Conservation (phyloP, 2,329 filamentous ascomycete species). For the Aurifilum marmelostoma region DNA sequence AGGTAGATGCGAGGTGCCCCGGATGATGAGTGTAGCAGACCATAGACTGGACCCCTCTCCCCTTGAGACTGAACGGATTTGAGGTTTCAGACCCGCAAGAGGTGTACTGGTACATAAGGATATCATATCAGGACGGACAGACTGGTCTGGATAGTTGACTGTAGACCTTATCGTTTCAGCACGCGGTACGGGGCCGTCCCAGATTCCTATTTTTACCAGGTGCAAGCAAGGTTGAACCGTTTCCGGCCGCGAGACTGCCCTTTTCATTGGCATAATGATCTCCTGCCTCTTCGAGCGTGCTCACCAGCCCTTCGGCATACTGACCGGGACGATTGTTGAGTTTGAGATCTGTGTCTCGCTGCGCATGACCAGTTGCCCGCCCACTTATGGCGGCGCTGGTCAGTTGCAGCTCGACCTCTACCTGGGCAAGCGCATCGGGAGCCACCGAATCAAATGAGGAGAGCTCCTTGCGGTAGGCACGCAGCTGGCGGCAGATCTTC, state of each 20-base stretch:
- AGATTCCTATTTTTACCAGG: not conserved
- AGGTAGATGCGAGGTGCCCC: not conserved
- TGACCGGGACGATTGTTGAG: slow-evolving; percentile 71
- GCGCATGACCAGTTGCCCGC: slow-evolving; percentile 56
- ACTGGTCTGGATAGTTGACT: not conserved
- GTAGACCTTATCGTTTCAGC: not conserved
- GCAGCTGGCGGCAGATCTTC: slow-evolving; percentile 64
- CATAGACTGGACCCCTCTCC: not conserved
- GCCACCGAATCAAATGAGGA: slow-evolving; percentile 58
- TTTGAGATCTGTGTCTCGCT: slow-evolving; percentile 58
- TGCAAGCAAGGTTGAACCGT: not conserved
- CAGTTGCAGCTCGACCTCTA: slow-evolving; percentile 67
- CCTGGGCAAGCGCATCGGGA: slow-evolving; percentile 61
- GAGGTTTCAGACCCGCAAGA: not conserved
- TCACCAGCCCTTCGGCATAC: slow-evolving; percentile 73
- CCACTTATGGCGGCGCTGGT: slow-evolving; percentile 65
- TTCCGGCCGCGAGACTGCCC: slow-evolving; percentile 14
- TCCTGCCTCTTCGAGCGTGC: slow-evolving; percentile 74
- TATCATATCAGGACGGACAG: not conserved
- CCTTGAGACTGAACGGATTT: not conserved
- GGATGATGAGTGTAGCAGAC: not conserved
- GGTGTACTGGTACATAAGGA: not conserved
- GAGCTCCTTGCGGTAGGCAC: slow-evolving; percentile 66
- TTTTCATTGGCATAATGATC: slow-evolving; percentile 34
- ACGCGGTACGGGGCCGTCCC: slow-evolving; percentile 5